Evolutionary conservation across 2,329 filamentous ascomycete species (phyloP).

Genomic region (Xylaria arbuscula): DNA sequence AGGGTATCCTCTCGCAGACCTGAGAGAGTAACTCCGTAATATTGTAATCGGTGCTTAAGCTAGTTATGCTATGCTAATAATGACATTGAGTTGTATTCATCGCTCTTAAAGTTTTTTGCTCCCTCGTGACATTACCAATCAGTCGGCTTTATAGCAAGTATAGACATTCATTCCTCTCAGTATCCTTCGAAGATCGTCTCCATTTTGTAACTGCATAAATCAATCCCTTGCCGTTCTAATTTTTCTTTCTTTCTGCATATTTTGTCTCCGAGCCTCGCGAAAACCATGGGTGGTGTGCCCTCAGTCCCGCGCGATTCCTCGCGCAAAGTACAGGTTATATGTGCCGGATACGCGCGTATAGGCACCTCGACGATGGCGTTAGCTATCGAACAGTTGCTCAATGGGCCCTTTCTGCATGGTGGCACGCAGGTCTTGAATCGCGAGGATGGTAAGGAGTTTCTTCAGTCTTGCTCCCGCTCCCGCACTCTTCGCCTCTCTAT

Average conservation of each 20-base stretch:
- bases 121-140: no score
- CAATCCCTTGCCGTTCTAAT: no score
- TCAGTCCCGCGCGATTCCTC: conserved; percentile 50
- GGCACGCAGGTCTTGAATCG: conserved; percentile 55
- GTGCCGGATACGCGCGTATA: conserved; percentile 58
- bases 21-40: conserved; percentile 5
- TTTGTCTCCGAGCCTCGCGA: neutral
- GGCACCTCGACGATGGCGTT: conserved; percentile 62
- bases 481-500: no score
- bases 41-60: neutral
- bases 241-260: neutral
- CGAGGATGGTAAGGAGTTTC: conserved; percentile 49
- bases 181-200: no score
- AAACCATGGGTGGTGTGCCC: conserved; percentile 36
- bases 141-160: no score
- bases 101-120: neutral
- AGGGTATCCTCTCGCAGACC: neutral
- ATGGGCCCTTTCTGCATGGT: conserved; percentile 61
- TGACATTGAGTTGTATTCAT: neutral
- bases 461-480: neutral
- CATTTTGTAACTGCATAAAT: no score
- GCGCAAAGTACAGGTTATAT: conserved; percentile 55
- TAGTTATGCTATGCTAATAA: neutral
- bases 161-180: no score
- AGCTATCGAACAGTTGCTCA: conserved; percentile 59